Base-by-base conservation (phyloP, 2,329 filamentous ascomycete species). In the Orbilia oligospora region DNA sequence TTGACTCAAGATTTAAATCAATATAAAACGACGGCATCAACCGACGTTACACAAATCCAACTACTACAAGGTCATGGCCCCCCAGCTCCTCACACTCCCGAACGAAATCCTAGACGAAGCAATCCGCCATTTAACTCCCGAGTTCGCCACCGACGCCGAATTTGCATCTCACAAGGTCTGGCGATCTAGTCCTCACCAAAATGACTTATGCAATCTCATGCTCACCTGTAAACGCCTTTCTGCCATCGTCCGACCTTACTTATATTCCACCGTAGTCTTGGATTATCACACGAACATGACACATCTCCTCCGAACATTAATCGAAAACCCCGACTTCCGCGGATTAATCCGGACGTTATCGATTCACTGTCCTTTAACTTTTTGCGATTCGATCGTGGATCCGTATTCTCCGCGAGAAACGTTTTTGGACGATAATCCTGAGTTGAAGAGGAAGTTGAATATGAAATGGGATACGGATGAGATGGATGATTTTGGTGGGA, bases 251-350 rank as follows among this genome's bases (percentile, higher is more conserved):
- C 53, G 36, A 4, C 75, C 51, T n/a, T 46, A 65, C 9, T 20
- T 78, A 20, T 78, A 64, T 51, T 41, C 48, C 14, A 51, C 49
- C 8, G 36, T 69, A 10, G 75, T 78, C 2, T 27, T 78, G 8
- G 51, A 64, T n/a, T 72, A 72, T 12, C 75, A 69, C 14, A 78
- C 75, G 20, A 56, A 56, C 30, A 78, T 78, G 75, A 78, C 71
- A 3, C 63, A 48, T 6, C 46, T 78, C 18, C 68, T 78, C 36
- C 75, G 75, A 27, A 78, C 75, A 6, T 44, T 78, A 16, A 56
- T 69, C 55, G 68, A 78, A 46, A 67, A 68, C 38, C 63, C 68
- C 1, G 55, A 46, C 10, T n/a, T 56, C 20, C 75, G 75, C 16
- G 46, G 63, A 4, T 48, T 72, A 30, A 41, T 78, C 46, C 61